phyloP scores from a whole-genome alignment of 768 basidiomycete species.

The Imleria badia region DNA sequence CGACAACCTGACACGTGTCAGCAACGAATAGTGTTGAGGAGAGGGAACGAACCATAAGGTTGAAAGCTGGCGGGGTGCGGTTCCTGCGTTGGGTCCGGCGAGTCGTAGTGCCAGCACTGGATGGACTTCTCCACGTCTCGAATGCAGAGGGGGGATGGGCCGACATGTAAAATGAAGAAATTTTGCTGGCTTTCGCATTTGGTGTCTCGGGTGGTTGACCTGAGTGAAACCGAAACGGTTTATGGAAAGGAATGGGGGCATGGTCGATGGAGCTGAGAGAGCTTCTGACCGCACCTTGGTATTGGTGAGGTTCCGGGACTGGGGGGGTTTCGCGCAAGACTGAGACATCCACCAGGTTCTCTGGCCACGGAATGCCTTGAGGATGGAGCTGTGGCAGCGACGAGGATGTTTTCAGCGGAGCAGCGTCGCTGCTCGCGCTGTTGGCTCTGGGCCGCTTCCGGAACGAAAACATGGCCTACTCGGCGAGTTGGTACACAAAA shows the following conservation, averaged over 20 bases:
- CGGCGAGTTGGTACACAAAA: conserved; percentile 21
- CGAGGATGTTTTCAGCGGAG: conserved; percentile 67
- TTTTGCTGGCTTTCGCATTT: conserved; percentile 43
- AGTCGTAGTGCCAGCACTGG: conserved; percentile 36
- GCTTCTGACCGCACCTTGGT: conserved; percentile 70
- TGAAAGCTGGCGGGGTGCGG: conserved; percentile 75
- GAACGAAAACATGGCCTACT: conserved; percentile 64
- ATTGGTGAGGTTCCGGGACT: conserved; percentile 34
- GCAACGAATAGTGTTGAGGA: background rate
- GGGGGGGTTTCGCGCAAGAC: conserved; percentile 51
- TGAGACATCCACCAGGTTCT: conserved; percentile 72
- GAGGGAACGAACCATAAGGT: conserved; percentile 65
- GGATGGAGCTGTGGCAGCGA: conserved; percentile 77
- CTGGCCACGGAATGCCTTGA: conserved; percentile 83
- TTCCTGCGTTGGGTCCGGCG: conserved; percentile 64
- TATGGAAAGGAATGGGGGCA: conserved; percentile 73
- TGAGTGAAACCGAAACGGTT: conserved; percentile 64
- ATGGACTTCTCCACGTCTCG: conserved; percentile 49
- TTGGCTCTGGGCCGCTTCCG: conserved; percentile 60
- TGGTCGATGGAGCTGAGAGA: conserved; percentile 56
- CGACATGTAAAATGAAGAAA: conserved; percentile 71
- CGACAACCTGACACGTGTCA: conserved; percentile 58
- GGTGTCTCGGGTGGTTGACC: conserved; percentile 32
- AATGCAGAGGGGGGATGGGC: conserved; percentile 59
- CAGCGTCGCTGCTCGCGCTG: conserved; percentile 35